Evolutionary conservation across 2,329 filamentous ascomycete species (phyloP), one percentile per base, ranked within the genome.

Genomic region (Clonostachys chloroleuca): DNA sequence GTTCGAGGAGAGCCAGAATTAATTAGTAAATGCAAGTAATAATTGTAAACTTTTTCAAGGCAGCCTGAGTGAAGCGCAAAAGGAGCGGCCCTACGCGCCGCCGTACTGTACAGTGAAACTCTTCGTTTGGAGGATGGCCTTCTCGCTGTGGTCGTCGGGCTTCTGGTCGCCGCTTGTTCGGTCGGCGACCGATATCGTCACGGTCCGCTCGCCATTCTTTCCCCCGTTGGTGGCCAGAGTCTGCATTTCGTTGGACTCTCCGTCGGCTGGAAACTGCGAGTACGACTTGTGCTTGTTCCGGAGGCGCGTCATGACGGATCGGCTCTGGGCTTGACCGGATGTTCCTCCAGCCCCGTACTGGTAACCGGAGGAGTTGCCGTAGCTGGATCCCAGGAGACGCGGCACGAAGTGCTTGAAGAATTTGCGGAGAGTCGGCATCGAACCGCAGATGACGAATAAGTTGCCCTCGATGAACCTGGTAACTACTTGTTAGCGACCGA

Each of bases 361-460:
- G 17, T 14, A 17, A 17, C 40, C 37, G 3, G 47, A 51, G 5
- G 42, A 17, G 24, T 37, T 37, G 6, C 39, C 47, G 35, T 49
- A 47, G 14, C 44, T 45, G 20, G 24, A 39, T 17, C 53, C 54
- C 24, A 64, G 53, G 13, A 62, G 34, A 18, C 44, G 52, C 2
- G 64, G 65, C 17, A 60, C 56, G 13, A 66, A 52, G 49, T 65
- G 59, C 18, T 56, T 55, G 45, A 66, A 58, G 53, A 68, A 68
- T 36, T 59, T 62, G 20, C 64, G 62, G 9, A 68, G 44, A 2
- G 66, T 69, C 1, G 66, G 65, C 48, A 69, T 61, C 43, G 64
- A 68, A 46, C 62, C 64, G 54, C 66, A 69, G 46, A 70, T 65
- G 48, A 70, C 54, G 45, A 69, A 62, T 3, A 70, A 56, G 47